Base-by-base conservation (phyloP, 192 early-diverging fungal species). In the Blastocladiella britannica region DNA sequence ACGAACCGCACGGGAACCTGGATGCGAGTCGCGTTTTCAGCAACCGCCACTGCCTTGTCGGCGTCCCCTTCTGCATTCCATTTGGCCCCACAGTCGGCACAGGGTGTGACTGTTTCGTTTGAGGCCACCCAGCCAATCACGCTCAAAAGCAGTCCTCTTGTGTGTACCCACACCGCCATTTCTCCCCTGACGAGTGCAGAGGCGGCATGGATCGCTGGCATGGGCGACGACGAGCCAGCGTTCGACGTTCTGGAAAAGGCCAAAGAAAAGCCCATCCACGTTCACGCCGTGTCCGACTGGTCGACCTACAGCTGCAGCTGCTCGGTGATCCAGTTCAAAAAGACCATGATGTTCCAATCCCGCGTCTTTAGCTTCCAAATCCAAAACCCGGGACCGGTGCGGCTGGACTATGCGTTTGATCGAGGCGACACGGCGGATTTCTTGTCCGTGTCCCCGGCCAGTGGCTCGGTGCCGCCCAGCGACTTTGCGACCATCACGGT, bases 341-440 rank as follows among this genome's bases (percentile, higher is more conserved):
- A 61, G 51, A 80, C 78, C 0, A 29, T 77, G 22, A 80, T 80
- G 78, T 79, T 59, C 57, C 77, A 80, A 53, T 72, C 59, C 18
- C 58, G 78, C 24, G 68, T 70, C 0, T 79, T 57, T 60, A 51
- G 58, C 43, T 64, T 79, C 53, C 54, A 56, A 5, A 4, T 80
- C 5, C 57, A 65, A 47, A 80, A 80, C 57, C 60, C 65, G 0
- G 76, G 76, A 5, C 75, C 67, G 43, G 67, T 80, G 24, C 54
- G 47, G 9, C 27, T 80, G 9, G 57, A 60, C 5, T 80, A 64
- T 55, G 51, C 15, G 4, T 69, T 72, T 55, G 30, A 69, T 15
- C 60, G 65, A 25, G 26, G 26, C 5, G 61, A 51, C 4, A 22
- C 28, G 2, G 60, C 58, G 9, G 71, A 73, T 12, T 72, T 62